Base-by-base conservation (phyloP, 2,329 filamentous ascomycete genomes). In the Cladosporium sp. region DNA sequence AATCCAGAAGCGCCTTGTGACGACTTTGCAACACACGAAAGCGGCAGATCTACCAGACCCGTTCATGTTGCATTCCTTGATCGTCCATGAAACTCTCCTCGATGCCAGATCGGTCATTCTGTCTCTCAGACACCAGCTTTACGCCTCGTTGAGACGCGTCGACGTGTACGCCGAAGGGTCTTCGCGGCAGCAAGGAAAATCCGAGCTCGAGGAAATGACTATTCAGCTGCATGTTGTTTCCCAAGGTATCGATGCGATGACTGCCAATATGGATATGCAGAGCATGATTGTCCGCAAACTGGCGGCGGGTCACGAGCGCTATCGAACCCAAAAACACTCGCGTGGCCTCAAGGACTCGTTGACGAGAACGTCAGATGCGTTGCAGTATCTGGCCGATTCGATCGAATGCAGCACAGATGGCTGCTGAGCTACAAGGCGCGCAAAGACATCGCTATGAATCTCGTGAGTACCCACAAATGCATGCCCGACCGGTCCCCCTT, bases 381-480 rank as follows among this genome's bases (percentile, higher is more conserved):
- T 54, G 5, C 51, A 22, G n/a, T 54, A 54, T 40, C 51, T 54
- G 11, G 39, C 39, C 20, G 51, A 54, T 12, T 54, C 51, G 4
- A 36, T 36, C 3, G 51, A 54, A 8, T 42, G 19, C 51, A 54
- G 22, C 39, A 54, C 12, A 19, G 51, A 28, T 54, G 51, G 51
- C 20, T 54, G 36, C 11, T 40, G 8, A 54, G 51, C 37, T 54
- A 42, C 22, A 54, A 30, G 15, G 22, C 37, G 12, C 19, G 51
- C 5, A 54, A 54, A 42, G 51, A 54, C 22, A 42, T 42, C 8
- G 37, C 51, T 2, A n/a, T 54, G 51, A 54, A 54, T 17, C 36
- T 54, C n/a, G 51, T 54, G 19, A 42, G 51, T 42, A n/a, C n/a
- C n/a, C n/a, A n/a, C n/a, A n/a, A n/a, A n/a, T n/a, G n/a, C n/a